These are phyloP conservation scores for Coniochaeta sp. DNA, from an alignment of 2,329 filamentous ascomycete species.

Conservation along the genomic window DNA sequence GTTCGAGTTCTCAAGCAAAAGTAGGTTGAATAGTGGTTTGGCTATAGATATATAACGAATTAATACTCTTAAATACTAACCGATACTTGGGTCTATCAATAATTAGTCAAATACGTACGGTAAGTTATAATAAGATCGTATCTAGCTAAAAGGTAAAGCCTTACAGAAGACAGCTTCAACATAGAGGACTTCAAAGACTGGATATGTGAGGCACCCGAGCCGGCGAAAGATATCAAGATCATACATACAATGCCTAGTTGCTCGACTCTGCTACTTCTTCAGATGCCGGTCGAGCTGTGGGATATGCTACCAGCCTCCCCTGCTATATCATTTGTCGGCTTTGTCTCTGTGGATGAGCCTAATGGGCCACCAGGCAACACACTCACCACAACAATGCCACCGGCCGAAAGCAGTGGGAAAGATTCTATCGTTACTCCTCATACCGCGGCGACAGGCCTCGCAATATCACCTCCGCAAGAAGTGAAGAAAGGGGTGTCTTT, in stretches of 20 bases:
- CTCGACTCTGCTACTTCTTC: slow-evolving; percentile 4
- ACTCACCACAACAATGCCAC: not conserved
- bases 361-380: not conserved
- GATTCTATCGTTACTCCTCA: not conserved
- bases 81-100: too few species aligned
- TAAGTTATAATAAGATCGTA: too few species aligned
- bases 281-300: slow-evolving; percentile 10
- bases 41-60: too few species aligned
- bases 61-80: too few species aligned
- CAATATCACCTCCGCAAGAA: not conserved
- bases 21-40: too few species aligned
- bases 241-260: slow-evolving; percentile 8
- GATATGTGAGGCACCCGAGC: slow-evolving; percentile 4
- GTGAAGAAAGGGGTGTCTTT: not conserved
- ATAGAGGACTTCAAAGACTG: slow-evolving; percentile 8
- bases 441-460: not conserved
- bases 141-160: slow-evolving; percentile 5
- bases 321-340: slow-evolving; percentile 28
- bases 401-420: not conserved
- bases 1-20: too few species aligned
- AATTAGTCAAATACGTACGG: too few species aligned
- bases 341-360: not conserved
- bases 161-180: slow-evolving; percentile 7
- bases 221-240: slow-evolving; percentile 4
- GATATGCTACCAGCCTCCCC: slow-evolving; percentile 13